Percentiles rank a stretch among this genome's conserved stretches.
Conservation (phyloP, 257 asterid species). For the Thymus mandschuricus region DNA sequence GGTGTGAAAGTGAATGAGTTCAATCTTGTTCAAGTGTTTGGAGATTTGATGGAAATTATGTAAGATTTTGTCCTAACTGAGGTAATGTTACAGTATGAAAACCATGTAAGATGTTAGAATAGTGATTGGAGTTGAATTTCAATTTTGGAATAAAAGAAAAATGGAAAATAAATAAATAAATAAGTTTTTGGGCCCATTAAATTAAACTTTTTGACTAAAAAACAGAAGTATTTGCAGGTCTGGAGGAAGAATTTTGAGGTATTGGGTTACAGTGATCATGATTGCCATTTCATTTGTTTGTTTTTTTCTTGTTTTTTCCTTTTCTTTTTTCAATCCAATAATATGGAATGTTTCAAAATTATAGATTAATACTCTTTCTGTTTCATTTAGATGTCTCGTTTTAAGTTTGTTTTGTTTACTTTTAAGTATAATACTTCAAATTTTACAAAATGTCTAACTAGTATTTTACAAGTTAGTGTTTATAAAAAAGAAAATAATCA, state of each 20-base stretch:
- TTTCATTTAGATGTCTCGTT: no score
- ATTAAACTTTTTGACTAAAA: slow-evolving; percentile 57
- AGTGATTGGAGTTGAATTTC: slow-evolving; percentile 45
- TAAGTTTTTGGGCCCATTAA: slow-evolving; percentile 34
- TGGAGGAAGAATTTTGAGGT: slow-evolving; percentile 37
- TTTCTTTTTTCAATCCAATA: background rate
- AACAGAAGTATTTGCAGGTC: slow-evolving; percentile 35
- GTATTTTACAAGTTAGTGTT: no score
- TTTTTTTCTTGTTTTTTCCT: background rate
- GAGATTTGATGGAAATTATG: slow-evolving; percentile 15
- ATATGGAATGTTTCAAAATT: no score
- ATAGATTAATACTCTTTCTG: no score
- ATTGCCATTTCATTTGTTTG: slow-evolving; percentile 5
- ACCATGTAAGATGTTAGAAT: background rate
- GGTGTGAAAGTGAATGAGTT: no score
- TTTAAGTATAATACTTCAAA: no score
- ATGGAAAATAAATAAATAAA: background rate
- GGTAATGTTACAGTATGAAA: slow-evolving; percentile 1
- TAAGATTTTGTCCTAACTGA: background rate
- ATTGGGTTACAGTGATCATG: slow-evolving; percentile 36
- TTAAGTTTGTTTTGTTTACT: no score
- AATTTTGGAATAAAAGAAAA: slow-evolving; percentile 41
- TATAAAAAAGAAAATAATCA: no score
- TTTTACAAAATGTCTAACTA: no score
- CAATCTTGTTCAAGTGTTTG: background rate